A percentile compares a stretch with the other conserved stretches of the same genome.
Evolutionary conservation across 75 land plant genomes (phyloP).

Genomic region (Ceratopteris richardii): DNA sequence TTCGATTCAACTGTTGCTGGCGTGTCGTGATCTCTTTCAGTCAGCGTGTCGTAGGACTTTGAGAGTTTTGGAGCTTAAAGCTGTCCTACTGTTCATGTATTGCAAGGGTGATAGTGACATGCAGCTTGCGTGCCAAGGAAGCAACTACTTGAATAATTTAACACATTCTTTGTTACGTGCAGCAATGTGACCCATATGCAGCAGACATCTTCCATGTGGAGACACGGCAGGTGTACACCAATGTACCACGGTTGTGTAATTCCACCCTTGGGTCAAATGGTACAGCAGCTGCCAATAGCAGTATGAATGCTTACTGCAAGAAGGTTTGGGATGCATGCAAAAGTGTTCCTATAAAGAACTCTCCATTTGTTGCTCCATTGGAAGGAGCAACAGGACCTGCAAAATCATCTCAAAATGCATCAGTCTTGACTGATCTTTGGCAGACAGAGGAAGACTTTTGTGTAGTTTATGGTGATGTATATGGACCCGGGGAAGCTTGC

Average conservation of each 20-base stretch:
- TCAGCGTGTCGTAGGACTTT: no score
- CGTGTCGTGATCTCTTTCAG: no score
- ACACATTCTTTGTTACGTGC: constrained; percentile 7
- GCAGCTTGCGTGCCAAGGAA: no score
- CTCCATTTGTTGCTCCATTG: constrained; percentile 53
- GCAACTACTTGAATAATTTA: no score
- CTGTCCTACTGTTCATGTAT: no score
- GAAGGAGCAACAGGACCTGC: constrained; percentile 13
- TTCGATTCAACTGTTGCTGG: no score
- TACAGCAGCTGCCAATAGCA: constrained; percentile 21
- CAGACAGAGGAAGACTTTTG: constrained; percentile 58
- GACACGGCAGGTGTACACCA: constrained; percentile 7
- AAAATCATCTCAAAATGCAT: constrained; percentile 19
- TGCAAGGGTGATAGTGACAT: no score
- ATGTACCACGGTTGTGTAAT: constrained; percentile 73
- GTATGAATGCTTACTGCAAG: constrained; percentile 37
- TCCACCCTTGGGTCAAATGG: constrained; percentile 26
- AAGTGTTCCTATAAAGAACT: constrained; percentile 49
- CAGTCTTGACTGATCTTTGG: constrained; percentile 46
- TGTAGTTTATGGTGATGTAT: constrained; percentile 42
- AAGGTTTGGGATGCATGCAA: constrained; percentile 73
- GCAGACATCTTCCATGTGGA: constrained; percentile 46
- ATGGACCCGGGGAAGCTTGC: constrained; percentile 37
- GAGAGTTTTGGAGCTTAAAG: no score
- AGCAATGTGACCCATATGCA: constrained; percentile 82